Percentiles rank a stretch among this genome's conserved stretches.
Evolutionary conservation across 2,329 filamentous ascomycete genomes (phyloP).

Genomic region (Aspergillus unguis): DNA sequence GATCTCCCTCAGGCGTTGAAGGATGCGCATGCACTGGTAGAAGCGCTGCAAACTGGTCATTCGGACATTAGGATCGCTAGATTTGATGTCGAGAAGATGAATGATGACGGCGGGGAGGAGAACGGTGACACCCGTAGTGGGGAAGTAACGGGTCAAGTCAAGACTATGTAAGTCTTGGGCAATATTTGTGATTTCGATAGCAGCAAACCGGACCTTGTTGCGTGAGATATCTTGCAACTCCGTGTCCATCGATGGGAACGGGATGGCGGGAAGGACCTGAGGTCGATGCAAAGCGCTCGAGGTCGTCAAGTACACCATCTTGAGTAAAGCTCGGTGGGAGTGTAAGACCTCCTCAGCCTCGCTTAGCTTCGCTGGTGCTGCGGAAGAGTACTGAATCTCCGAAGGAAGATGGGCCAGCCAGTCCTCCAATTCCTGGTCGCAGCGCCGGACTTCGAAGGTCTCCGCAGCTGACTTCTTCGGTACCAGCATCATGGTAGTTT

Average conservation of each 20-base stretch:
- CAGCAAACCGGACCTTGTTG: conserved; percentile 76
- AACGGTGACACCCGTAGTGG: conserved; percentile 86
- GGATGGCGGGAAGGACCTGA: conserved; percentile 76
- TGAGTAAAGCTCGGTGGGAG: conserved; percentile 78
- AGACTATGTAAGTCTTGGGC: conserved; percentile 70
- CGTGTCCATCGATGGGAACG: conserved; percentile 54
- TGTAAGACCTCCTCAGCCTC: conserved; percentile 50
- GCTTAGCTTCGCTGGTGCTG: conserved; percentile 56
- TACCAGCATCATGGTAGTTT: conserved; percentile 82
- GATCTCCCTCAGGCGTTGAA: conserved; percentile 80
- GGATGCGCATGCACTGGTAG: conserved; percentile 86
- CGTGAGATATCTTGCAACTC: conserved; percentile 80
- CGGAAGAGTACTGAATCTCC: conserved; percentile 67
- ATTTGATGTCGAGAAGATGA: conserved; percentile 88
- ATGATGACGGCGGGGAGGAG: conserved; percentile 91
- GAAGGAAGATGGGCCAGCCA: conserved; percentile 73
- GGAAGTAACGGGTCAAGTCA: conserved; percentile 73
- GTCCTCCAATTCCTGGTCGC: conserved; percentile 72
- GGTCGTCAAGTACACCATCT: conserved; percentile 92
- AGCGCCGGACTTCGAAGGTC: conserved; percentile 71
- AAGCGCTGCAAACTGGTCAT: conserved; percentile 75
- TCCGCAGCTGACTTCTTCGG: conserved; percentile 86
- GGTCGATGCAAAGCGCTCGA: conserved; percentile 87
- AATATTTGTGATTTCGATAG: conserved; percentile 80
- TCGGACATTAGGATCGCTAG: conserved; percentile 67